Evolutionary conservation across 441 rosid genomes (phyloP), one percentile per base, ranked within the genome.

Genomic region (Iberis amara): DNA sequence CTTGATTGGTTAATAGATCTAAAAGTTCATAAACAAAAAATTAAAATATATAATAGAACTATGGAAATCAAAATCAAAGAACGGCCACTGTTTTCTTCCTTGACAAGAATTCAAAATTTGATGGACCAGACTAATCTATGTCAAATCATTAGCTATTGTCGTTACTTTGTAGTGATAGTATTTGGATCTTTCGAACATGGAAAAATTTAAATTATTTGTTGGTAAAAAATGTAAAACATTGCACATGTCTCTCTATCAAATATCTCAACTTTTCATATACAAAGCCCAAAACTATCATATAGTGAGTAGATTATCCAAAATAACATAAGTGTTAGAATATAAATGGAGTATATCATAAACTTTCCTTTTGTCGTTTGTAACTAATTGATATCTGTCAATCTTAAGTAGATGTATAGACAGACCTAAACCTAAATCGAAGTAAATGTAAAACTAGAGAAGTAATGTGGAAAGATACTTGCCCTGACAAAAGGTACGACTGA

Each of bases 101-200:
- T 38, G 13, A 31, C 64, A 44, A 65, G 63, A 51, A 26, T 52
- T 59, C 52, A 51, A 52, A 56, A 27, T 9, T 39, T 66, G 61
- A 1, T 59, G 65, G 65, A 59, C 61, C 57, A 59, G 40, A 14
- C 51, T 40, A 39, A 53, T 33, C 65, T 33, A 66, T 47, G 70
- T 54, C 66, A 47, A 53, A 66, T 66, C 70, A 59, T 66, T 59
- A 66, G 65, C 70, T 41, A 57, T 66, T 66, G 65, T 66, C 70
- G 13, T 66, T 31, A 24, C 51, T 36, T 7, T 39, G 8, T 46
- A 18, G 42, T 59, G 18, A 21, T 59, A 38, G 33, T 27, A 33
- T 35, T 12, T 59, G 64, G 59, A 58, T 39, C 9, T 9, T 46
- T 65, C 51, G 61, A 52, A 31, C 39, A 39, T 39, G 3, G 28